Percentiles rank a stretch among this genome's conserved stretches.
These are phyloP conservation scores for Candolleomyces efflorescens DNA, from an alignment of 768 basidiomycete species.

Conservation along the genomic window DNA sequence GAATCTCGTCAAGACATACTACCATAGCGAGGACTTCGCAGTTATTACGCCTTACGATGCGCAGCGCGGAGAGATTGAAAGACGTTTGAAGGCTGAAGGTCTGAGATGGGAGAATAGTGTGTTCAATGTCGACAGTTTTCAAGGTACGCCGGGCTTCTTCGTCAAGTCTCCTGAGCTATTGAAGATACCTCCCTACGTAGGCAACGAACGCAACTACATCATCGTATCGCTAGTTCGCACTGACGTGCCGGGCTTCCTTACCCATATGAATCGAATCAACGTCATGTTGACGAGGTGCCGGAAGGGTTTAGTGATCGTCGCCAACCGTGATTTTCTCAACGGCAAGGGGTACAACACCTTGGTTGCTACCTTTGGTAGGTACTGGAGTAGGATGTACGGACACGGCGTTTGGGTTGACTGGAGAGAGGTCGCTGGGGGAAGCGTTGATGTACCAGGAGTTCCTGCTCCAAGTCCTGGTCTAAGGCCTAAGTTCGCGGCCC, in stretches of 20 bases:
- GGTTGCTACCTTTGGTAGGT: slow-evolving; percentile 32
- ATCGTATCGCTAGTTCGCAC: slow-evolving; percentile 39
- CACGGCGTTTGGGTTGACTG: slow-evolving; percentile 27
- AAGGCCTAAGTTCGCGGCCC: too few relatives aligned
- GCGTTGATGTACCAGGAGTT: slow-evolving; percentile 28
- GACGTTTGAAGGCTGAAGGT: slow-evolving; percentile 25
- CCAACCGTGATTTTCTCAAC: slow-evolving; percentile 36
- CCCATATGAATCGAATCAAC: slow-evolving; percentile 41
- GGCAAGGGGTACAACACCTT: slow-evolving; percentile 32
- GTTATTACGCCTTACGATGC: slow-evolving; percentile 55
- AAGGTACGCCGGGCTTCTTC: slow-evolving; percentile 28
- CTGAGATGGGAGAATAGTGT: slow-evolving; percentile 36
- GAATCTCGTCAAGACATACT: slow-evolving; percentile 39
- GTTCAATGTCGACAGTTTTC: slow-evolving; percentile 54
- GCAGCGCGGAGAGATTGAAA: slow-evolving; percentile 41
- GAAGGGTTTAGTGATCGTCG: slow-evolving; percentile 44
- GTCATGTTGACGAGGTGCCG: slow-evolving; percentile 49
- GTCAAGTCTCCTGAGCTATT: not conserved
- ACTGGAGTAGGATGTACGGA: slow-evolving; percentile 18
- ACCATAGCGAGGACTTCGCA: slow-evolving; percentile 32
- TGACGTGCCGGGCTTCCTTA: slow-evolving; percentile 40
- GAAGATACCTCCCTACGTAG: slow-evolving; percentile 1
- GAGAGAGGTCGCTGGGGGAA: slow-evolving; percentile 22
- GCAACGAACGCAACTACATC: slow-evolving; percentile 13
- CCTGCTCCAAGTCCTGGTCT: slow-evolving; percentile 4